These are phyloP conservation scores for Digitaria exilis DNA, from an alignment of 202 grass and related monocot species.

Conservation along the genomic window DNA sequence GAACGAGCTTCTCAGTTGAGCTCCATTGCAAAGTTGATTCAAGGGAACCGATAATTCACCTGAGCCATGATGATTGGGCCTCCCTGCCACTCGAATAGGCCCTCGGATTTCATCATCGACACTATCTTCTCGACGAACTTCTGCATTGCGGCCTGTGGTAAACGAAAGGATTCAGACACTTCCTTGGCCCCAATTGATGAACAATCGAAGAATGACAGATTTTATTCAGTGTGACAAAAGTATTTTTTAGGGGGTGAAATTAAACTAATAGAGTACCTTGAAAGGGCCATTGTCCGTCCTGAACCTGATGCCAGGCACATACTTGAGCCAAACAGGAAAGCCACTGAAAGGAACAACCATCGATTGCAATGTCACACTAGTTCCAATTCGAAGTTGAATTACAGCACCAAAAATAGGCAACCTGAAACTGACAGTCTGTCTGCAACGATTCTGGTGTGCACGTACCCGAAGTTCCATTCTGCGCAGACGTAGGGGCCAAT, in stretches of 20 bases:
- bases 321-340: conserved; percentile 96
- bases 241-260: neutral
- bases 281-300: conserved; percentile 96
- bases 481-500: conserved; percentile 96
- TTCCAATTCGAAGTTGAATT: neutral
- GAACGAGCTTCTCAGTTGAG: neutral
- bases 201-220: neutral
- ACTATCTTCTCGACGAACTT: conserved; percentile 78
- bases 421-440: too few species aligned
- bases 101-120: conserved; percentile 86
- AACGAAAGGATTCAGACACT: neutral
- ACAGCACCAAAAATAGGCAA: neutral
- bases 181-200: neutral
- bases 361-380: neutral
- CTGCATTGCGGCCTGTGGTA: conserved; percentile 58
- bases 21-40: neutral
- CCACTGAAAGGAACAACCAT: conserved; percentile 69
- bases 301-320: conserved; percentile 89
- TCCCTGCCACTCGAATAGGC: conserved; percentile 75
- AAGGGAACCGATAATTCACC: conserved; percentile 37
- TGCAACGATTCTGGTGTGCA: neutral
- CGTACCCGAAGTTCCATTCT: conserved; percentile 98
- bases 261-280: conserved; percentile 52
- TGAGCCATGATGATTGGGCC: conserved; percentile 93
- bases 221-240: neutral